Evolutionary conservation across 768 basidiomycete genomes (phyloP), one percentile per base, ranked within the genome.

Genomic region (Phlegmacium glaucopus): DNA sequence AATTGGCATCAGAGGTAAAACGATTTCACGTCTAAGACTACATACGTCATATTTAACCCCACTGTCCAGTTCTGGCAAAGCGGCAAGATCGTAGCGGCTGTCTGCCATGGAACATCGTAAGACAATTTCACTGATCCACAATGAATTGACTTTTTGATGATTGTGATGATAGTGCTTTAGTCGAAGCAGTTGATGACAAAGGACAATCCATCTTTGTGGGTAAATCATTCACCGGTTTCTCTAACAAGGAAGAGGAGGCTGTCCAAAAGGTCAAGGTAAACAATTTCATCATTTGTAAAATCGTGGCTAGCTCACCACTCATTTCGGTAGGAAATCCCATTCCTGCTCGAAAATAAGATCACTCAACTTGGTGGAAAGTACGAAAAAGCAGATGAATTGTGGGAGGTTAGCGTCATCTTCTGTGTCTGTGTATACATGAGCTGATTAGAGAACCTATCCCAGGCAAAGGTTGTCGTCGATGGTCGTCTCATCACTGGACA

Each of bases 21-120:
- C 11, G 18, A 17, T 37, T 39, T 47, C 28, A 27, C 27, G 10
- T n/a, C 27, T 16, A 11, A 26, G 12, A 22, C 11, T 41, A 9
- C n/a, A 35, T 9, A 32, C 12, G 15, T 26, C 15, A 22, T 36
- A 15, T 50, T 8, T 15, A 35, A 16, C 39, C 38, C 15, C 17
- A 27, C 4, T 32, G n/a, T 12, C 12, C 30, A 87, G 83, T 85
- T 90, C 66, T 90, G 78, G 68, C 74, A 75, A 44, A 62, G 74
- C 9, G 82, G 79, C 38, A 90, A 88, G 67, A 65, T 85, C 50
- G 77, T 80, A 6, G 56, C 81, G 4, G 86, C 86, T 3, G 87
- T 92, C 18, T 91, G 90, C 71, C 90, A 91, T 66, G 90, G 88
- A 12, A 79, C 88, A 43, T 85, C 79, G 76, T 85, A 54, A 60